These are phyloP conservation scores for Suillus clintonianus DNA, from an alignment of 768 basidiomycete genomes.

Conservation along the genomic window DNA sequence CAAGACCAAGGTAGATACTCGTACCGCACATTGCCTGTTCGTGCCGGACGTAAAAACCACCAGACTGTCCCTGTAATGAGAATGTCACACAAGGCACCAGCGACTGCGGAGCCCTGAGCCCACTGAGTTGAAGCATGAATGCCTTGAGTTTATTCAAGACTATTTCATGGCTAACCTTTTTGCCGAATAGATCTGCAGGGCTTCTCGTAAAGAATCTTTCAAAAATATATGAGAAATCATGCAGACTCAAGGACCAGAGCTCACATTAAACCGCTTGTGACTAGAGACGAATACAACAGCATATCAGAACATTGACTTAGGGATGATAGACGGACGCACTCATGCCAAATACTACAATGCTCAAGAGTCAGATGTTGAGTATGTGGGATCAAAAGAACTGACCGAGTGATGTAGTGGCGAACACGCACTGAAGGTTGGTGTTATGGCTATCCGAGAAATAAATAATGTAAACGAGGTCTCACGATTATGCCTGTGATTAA, in stretches of 20 bases:
- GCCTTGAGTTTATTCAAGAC: too few species aligned
- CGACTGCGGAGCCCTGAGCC: conserved; percentile 7
- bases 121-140: conserved; percentile 6
- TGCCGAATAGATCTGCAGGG: not conserved
- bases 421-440: not conserved
- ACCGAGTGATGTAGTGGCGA: conserved; percentile 6
- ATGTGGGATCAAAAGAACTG: conserved; percentile 14
- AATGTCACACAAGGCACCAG: conserved; percentile 22
- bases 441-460: conserved; percentile 2
- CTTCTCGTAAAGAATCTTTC: conserved; percentile 13
- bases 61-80: conserved; percentile 18
- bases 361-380: not conserved
- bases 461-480: not conserved
- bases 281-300: conserved; percentile 4
- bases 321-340: conserved; percentile 10
- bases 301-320: not conserved
- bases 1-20: not conserved
- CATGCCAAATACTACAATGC: conserved; percentile 14
- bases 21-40: conserved; percentile 15
- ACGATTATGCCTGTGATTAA: conserved; percentile 16
- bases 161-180: conserved; percentile 4
- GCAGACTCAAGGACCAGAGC: too few species aligned
- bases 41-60: conserved; percentile 16
- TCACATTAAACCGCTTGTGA: conserved; percentile 8
- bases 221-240: not conserved